Percentiles rank a stretch among this genome's conserved stretches.
phyloP scores from a whole-genome alignment of 2,329 filamentous ascomycete genomes.

The Pestalotiopsis fici region DNA sequence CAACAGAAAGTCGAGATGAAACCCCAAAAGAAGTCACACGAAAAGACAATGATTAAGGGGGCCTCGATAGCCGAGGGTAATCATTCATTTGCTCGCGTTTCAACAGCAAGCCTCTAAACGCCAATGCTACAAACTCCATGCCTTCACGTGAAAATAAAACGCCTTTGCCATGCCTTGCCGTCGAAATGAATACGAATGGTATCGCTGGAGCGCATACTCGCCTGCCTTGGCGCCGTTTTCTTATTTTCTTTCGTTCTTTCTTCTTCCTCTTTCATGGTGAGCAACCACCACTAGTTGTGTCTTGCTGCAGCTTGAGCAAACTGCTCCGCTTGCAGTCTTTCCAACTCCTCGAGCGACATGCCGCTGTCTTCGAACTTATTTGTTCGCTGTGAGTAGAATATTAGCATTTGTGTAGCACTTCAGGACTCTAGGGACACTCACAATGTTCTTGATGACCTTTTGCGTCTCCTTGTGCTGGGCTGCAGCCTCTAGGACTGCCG shows the following conservation, averaged over 20 bases:
- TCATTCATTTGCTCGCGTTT: slow-evolving; percentile 2
- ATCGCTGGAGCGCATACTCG: background rate
- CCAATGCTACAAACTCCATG: slow-evolving; percentile 11
- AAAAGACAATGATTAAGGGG: background rate
- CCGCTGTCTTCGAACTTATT: slow-evolving; percentile 97
- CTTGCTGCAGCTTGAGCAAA: slow-evolving; percentile 59
- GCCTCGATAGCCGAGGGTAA: background rate
- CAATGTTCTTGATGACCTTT: slow-evolving; percentile 60
- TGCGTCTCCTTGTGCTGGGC: slow-evolving; percentile 81
- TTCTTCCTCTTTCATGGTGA: background rate
- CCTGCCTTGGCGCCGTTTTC: background rate
- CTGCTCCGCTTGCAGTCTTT: slow-evolving; percentile 86
- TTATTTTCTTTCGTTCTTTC: too few relatives aligned
- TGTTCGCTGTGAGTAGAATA: slow-evolving; percentile 64
- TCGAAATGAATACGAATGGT: background rate
- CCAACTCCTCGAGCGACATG: slow-evolving; percentile 85
- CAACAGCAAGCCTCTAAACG: slow-evolving; percentile 4
- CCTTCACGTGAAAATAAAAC: slow-evolving; percentile 7
- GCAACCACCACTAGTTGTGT: slow-evolving; percentile 17
- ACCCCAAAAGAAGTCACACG: too few relatives aligned
- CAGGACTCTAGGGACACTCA: slow-evolving; percentile 23
- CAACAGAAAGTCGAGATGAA: too few relatives aligned
- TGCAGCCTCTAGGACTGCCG: slow-evolving; percentile 63
- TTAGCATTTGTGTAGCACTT: slow-evolving; percentile 58
- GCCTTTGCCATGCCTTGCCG: slow-evolving; percentile 11